A percentile compares a stretch with the other conserved stretches of the same genome.
Evolutionary conservation across 495 filamentous ascomycete genomes (phyloP).

Genomic region (Oidiodendron maius): DNA sequence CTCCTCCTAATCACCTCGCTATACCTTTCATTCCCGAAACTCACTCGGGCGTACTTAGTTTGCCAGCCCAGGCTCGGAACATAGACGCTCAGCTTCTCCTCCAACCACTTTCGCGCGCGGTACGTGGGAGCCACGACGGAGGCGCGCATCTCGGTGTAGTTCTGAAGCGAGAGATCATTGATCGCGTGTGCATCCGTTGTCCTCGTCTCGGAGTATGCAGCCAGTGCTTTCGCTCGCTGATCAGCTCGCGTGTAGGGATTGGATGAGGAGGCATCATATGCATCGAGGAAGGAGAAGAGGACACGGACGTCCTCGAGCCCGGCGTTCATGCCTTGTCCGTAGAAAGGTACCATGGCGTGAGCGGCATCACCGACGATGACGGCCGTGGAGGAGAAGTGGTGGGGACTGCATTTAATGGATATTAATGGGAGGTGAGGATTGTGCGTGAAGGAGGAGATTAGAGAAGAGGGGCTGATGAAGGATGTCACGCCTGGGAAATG

Average conservation of each 20-base stretch:
- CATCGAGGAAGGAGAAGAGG: constrained; percentile 68
- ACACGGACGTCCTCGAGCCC: constrained; percentile 80
- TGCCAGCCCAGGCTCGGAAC: constrained; percentile 74
- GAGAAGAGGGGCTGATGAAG: constrained; percentile 64
- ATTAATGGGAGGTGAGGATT: constrained; percentile 92
- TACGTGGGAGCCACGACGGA: constrained; percentile 73
- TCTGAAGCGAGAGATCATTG: constrained; percentile 84
- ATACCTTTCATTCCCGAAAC: constrained; percentile 89
- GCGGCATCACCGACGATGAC: constrained; percentile 92
- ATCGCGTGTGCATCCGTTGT: constrained; percentile 78
- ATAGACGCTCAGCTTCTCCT: constrained; percentile 75
- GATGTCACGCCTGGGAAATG: constrained; percentile 85
- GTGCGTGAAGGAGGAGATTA: constrained; percentile 61
- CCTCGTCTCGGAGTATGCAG: constrained; percentile 67
- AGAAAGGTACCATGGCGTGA: constrained; percentile 97
- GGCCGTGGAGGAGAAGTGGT: constrained; percentile 71
- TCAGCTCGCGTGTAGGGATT: background rate
- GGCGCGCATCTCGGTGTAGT: constrained; percentile 89
- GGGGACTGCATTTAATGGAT: constrained; percentile 82
- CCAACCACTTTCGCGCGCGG: constrained; percentile 71
- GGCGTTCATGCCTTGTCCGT: constrained; percentile 85
- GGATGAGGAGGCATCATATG: constrained; percentile 30
- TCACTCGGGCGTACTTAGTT: constrained; percentile 90
- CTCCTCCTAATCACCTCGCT: constrained; percentile 68
- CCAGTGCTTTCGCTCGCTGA: constrained; percentile 52